These are phyloP conservation scores for Mallotus nudiflorus DNA, from an alignment of 345 rosid species.

Conservation along the genomic window DNA sequence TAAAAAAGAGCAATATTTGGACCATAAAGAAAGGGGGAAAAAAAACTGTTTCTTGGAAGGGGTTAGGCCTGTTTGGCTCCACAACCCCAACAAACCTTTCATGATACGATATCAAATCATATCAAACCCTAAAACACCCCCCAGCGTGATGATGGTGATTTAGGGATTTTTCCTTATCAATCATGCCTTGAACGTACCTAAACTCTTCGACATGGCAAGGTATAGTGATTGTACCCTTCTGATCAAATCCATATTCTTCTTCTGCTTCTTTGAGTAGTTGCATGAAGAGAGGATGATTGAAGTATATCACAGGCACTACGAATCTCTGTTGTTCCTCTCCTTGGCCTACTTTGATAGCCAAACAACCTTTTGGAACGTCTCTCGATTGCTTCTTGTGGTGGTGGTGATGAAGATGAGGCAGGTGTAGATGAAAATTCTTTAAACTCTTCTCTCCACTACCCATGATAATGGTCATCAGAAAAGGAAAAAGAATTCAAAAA, in stretches of 20 bases:
- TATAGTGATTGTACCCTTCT: constrained; percentile 32
- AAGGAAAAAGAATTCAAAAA: not conserved
- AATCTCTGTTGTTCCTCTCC: constrained; percentile 37
- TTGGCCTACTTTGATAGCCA: constrained; percentile 34
- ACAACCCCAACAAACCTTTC: constrained; percentile 23
- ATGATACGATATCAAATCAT: not conserved
- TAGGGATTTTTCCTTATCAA: constrained; percentile 57
- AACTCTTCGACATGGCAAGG: constrained; percentile 40
- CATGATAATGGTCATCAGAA: constrained; percentile 22
- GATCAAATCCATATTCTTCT: constrained; percentile 35
- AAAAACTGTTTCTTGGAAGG: too few species aligned
- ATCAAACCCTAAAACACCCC: constrained; percentile 63
- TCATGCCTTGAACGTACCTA: constrained; percentile 37
- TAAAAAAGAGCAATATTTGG: not conserved
- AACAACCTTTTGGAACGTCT: constrained; percentile 31
- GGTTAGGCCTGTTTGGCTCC: constrained; percentile 45
- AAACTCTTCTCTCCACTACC: constrained; percentile 40
- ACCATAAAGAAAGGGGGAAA: too few species aligned
- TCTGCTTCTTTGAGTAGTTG: constrained; percentile 31
- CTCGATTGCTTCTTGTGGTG: constrained; percentile 15
- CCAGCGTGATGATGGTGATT: constrained; percentile 45
- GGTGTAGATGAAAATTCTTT: constrained; percentile 24
- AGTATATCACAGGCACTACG: constrained; percentile 33
- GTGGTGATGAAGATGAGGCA: constrained; percentile 21
- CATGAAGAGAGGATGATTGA: constrained; percentile 34